Percentiles rank a stretch among this genome's conserved stretches.
Evolutionary conservation across 176 grass and related monocot species (phyloP).

Genomic region (Oryza longistaminata): DNA sequence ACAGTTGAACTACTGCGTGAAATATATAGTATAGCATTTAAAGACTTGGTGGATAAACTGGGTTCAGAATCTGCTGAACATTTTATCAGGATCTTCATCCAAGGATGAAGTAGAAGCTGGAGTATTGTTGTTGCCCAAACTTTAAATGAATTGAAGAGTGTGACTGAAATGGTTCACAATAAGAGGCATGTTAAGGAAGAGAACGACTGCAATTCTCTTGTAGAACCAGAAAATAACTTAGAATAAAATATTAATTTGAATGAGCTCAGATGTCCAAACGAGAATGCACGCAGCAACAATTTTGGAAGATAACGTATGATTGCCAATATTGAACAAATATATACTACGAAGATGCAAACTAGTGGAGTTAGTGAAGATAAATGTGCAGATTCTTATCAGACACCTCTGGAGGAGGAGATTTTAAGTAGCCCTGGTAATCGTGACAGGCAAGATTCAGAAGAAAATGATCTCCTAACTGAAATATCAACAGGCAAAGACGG

Average conservation of each 20-base stretch:
- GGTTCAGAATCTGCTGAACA: constrained; percentile 5
- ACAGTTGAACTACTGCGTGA: constrained; percentile 26
- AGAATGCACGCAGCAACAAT: background rate
- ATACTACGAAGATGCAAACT: background rate
- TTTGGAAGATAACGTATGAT: background rate
- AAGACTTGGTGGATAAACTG: constrained; percentile 1
- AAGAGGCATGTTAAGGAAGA: constrained; percentile 36
- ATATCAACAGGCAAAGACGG: background rate
- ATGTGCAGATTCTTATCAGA: constrained; percentile 1
- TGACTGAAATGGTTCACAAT: constrained; percentile 19
- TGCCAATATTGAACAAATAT: background rate
- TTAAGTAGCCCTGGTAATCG: background rate
- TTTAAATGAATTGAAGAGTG: constrained; percentile 16
- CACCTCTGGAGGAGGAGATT: constrained; percentile 1
- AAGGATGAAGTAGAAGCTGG: constrained; percentile 19
- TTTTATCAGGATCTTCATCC: background rate
- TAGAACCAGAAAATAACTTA: constrained; percentile 38
- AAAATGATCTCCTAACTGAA: constrained; percentile 23
- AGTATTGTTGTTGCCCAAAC: background rate
- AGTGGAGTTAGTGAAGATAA: background rate
- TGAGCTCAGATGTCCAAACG: background rate
- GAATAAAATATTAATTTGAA: background rate
- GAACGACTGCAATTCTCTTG: background rate
- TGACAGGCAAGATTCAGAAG: background rate
- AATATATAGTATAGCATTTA: background rate